Base-by-base conservation (phyloP, 345 rosid genomes). In the Rhizophora apiculata region DNA sequence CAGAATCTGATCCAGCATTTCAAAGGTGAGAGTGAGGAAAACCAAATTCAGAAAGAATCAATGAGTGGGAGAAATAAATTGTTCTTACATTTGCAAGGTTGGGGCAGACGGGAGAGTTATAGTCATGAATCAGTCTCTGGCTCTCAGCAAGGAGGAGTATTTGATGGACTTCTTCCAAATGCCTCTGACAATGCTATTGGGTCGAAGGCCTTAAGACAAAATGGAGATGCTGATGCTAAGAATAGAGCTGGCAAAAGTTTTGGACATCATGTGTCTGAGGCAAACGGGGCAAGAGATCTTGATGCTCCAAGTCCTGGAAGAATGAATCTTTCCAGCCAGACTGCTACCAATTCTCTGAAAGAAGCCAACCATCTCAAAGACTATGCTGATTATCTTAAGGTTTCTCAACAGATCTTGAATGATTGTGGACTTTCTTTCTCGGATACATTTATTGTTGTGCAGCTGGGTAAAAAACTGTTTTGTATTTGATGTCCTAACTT, bases 361-460 rank as follows among this genome's bases (percentile, higher is more conserved):
- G 83, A 88, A 79, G 95, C 92, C 74, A 77, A 82, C 66, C 68
- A 81, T 46, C 83, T 81, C 60, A 86, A 72, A 70, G 79, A 83
- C 69, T 68, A 68, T 68, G 90, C 92, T 60, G 87, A 87, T 70
- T 80, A 67, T 74, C 78, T 86, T 4, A 89, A 93, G 98, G 96
- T 88, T 73, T 63, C 58, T 37, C 43, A 24, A 29, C 8, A 29
- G 43, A 19, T 21, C 19, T 58, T 63, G 32, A 18, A 22, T 51
- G 27, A 54, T 43, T 62, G 30, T 62, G 55, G 22, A 59, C 21
- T 26, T 70, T 64, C 20, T 15, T 76, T 65, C 21, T 56, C 21
- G 22, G 49, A 67, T 72, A 22, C 68, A 36, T 70, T 46, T 63
- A 68, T 46, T 48, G 30, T 59, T 80, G 37, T 20, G 20, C 51